Evolutionary conservation across 2,329 filamentous ascomycete species (phyloP), one percentile per base, ranked within the genome.

Genomic region (Hymenotorrendiella dingleyae): DNA sequence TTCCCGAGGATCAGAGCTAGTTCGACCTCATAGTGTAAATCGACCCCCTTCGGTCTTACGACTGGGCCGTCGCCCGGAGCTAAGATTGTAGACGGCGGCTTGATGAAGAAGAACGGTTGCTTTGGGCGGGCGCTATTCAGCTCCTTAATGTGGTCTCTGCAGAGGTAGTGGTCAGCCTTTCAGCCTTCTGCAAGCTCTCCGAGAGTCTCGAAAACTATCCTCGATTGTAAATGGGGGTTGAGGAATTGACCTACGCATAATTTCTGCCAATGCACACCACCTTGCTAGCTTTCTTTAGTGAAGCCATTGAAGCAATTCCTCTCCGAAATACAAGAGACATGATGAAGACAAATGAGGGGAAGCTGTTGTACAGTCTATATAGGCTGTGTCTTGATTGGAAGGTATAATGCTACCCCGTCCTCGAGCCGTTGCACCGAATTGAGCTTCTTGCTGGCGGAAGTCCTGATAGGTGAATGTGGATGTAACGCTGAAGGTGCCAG

Each of bases 21-120:
- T 71, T 98, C 93, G 47, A 98, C 84, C 70, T 98, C 93, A 69
- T 90, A 50, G 14, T 49, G 40, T 24, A 49, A 40, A 32, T 46
- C 45, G 5, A 36, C 45, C 19, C 43, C 37, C n/a, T 40, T 49
- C 11, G 47, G 41, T 11, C 36, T 42, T 6, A 47, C 33, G 5
- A 49, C 38, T 23, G 46, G 40, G 2, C 46, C 46, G 9, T 40
- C 46, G 21, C 79, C 77, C 0, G 88, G 88, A 17, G 85, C 74
- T 4, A 97, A 76, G 55, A 98, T 86, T 3, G 89, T 86, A 29
- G 85, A 87, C 0, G 90, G 70, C 2, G 93, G 93, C 74, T 98
- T 98, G 56, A 97, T 78, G 76, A 98, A 98, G 81, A 96, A 98
- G 71, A 98, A 97, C 20, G 93, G 93, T 67, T 96, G 89, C 65